These are phyloP conservation scores for Austroboletus festivus DNA, from an alignment of 768 basidiomycete genomes.

Conservation along the genomic window DNA sequence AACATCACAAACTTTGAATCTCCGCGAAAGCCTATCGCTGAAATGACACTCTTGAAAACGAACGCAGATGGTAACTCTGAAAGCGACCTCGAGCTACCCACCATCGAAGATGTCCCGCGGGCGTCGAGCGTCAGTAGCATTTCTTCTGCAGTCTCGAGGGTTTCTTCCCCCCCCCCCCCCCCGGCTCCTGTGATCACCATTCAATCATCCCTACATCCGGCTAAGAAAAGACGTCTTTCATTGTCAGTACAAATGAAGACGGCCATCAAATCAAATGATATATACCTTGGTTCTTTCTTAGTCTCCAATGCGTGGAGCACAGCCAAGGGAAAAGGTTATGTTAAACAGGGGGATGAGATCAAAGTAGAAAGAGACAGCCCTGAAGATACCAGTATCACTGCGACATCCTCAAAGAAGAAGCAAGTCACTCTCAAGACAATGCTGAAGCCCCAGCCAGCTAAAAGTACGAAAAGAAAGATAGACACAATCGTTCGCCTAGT, in stretches of 20 bases:
- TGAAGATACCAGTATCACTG: slow-evolving; percentile 27
- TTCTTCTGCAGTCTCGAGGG: slow-evolving; percentile 30
- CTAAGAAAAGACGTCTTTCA: slow-evolving; percentile 54
- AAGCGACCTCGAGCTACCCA: slow-evolving; percentile 36
- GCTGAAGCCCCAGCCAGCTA: slow-evolving; percentile 55
- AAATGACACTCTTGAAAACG: slow-evolving; percentile 29
- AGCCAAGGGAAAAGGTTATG: slow-evolving; percentile 67
- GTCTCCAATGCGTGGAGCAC: slow-evolving; percentile 79
- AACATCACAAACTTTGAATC: slow-evolving; percentile 20
- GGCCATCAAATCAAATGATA: slow-evolving; percentile 23
- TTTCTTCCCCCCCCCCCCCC: no score
- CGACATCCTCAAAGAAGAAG: slow-evolving; percentile 44
- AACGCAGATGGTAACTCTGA: slow-evolving; percentile 31
- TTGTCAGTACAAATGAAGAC: slow-evolving; percentile 16
- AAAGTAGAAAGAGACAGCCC: slow-evolving; percentile 53
- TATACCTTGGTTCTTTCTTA: slow-evolving; percentile 65
- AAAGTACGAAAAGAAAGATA: slow-evolving; percentile 46
- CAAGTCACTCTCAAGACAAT: slow-evolving; percentile 65
- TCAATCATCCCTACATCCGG: slow-evolving; percentile 32
- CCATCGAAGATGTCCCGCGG: slow-evolving; percentile 32
- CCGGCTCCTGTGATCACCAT: slow-evolving; percentile 15
- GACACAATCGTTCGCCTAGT: slow-evolving; percentile 67
- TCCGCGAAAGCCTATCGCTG: not conserved
- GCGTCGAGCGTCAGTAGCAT: slow-evolving; percentile 41
- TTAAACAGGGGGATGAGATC: slow-evolving; percentile 61